These are phyloP conservation scores for Nothophoma quercina DNA, from an alignment of 2,329 filamentous ascomycete genomes.

Conservation along the genomic window DNA sequence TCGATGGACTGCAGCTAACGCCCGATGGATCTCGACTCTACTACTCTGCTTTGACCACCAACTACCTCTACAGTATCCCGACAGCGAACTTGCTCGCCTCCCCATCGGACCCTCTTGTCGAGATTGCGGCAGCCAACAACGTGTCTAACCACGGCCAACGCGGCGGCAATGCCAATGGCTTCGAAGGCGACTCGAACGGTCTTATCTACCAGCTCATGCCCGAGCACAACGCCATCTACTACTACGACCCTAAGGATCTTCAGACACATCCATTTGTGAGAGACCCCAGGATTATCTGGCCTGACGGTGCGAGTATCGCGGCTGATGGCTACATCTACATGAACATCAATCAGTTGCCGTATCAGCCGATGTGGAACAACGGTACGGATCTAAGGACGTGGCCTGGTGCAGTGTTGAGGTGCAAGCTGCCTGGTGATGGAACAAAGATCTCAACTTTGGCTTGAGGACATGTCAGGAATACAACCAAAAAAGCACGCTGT, in stretches of 20 bases:
- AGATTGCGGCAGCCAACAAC: constrained; percentile 55
- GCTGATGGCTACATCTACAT: constrained; percentile 54
- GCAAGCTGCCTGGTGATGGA: constrained; percentile 50
- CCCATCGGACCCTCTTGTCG: constrained; percentile 51
- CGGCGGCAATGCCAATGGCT: constrained; percentile 59
- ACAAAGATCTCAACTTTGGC: constrained; percentile 44
- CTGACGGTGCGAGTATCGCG: constrained; percentile 50
- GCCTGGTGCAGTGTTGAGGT: constrained; percentile 56
- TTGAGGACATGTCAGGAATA: no score
- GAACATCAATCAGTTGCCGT: constrained; percentile 57
- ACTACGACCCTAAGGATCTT: constrained; percentile 53
- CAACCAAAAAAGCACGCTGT: no score
- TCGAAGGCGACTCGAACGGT: constrained; percentile 59
- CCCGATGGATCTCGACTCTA: constrained; percentile 57
- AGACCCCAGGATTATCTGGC: constrained; percentile 58
- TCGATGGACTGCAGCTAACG: constrained; percentile 59
- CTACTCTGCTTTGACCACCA: constrained; percentile 53
- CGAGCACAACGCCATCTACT: constrained; percentile 57
- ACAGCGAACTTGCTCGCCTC: constrained; percentile 52
- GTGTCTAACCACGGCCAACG: constrained; percentile 56
- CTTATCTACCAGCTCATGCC: constrained; percentile 58
- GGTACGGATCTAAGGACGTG: constrained; percentile 53
- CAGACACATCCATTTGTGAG: constrained; percentile 55
- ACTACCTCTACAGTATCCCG: constrained; percentile 56
- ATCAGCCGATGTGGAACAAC: constrained; percentile 58